Conservation (phyloP, 495 filamentous ascomycete species). For the Hamigera avellanea region DNA sequence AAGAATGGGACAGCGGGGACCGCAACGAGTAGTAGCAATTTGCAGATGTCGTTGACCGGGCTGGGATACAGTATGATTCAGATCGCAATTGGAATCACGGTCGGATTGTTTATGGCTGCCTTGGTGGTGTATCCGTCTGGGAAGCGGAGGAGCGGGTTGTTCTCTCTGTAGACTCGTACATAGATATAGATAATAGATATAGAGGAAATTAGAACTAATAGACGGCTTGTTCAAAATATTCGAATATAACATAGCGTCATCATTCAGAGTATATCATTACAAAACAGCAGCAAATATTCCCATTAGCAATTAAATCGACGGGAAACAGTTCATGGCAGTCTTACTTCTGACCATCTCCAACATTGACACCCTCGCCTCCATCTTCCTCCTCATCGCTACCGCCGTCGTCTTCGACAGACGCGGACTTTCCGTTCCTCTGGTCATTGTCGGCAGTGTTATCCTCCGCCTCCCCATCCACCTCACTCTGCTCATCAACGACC, state of each 20-base stretch:
- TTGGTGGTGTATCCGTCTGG: constrained; percentile 79
- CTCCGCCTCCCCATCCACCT: constrained; percentile 10
- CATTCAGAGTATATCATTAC: too few relatives aligned
- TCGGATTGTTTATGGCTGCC: constrained; percentile 76
- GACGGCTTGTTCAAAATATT: too few relatives aligned
- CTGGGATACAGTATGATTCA: constrained; percentile 47
- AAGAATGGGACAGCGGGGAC: constrained; percentile 2
- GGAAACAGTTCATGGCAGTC: too few relatives aligned
- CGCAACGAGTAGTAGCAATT: constrained; percentile 2
- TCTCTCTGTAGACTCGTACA: constrained; percentile 49
- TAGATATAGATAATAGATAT: neutral
- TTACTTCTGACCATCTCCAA: too few relatives aligned
- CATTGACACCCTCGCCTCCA: too few relatives aligned
- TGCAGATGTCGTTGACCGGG: constrained; percentile 14
- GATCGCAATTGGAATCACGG: constrained; percentile 81
- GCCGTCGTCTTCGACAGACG: constrained; percentile 13
- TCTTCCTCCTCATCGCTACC: constrained; percentile 1
- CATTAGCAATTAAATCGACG: too few relatives aligned
- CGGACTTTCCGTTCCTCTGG: constrained; percentile 3
- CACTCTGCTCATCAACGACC: constrained; percentile 1
- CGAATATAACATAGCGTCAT: too few relatives aligned
- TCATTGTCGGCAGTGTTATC: constrained; percentile 3
- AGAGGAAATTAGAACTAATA: too few relatives aligned
- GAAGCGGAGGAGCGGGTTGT: constrained; percentile 74
- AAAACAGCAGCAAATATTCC: too few relatives aligned